These are phyloP conservation scores for Haplosporangium sp. DNA, from an alignment of 371 early-diverging fungal species.

Conservation along the genomic window DNA sequence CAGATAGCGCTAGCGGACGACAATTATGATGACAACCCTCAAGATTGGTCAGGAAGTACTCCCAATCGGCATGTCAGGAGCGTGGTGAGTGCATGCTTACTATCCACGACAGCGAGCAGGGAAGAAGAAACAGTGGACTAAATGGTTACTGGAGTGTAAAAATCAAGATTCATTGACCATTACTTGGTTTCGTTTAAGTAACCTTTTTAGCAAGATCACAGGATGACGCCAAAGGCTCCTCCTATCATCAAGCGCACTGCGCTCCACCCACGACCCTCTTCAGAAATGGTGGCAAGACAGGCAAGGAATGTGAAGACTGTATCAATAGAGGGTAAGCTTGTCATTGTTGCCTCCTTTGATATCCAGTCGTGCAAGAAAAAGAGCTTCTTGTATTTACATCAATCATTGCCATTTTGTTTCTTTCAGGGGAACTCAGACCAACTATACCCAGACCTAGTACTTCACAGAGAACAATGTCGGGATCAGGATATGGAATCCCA, in stretches of 20 bases:
- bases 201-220: conserved; percentile 7
- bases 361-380: not conserved
- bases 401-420: not conserved
- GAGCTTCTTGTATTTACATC: not conserved
- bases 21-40: conserved; percentile 15
- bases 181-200: not conserved
- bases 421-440: conserved; percentile 15
- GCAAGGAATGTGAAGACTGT: not conserved
- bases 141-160: too few species aligned
- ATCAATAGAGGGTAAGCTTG: conserved; percentile 25
- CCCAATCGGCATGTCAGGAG: conserved; percentile 16
- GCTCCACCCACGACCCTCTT: conserved; percentile 7
- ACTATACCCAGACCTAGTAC: conserved; percentile 3
- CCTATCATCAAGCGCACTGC: conserved; percentile 13
- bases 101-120: not conserved
- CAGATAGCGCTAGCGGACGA: conserved; percentile 7
- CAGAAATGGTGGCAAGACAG: not conserved
- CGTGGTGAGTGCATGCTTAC: conserved; percentile 1
- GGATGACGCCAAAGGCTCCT: conserved; percentile 17
- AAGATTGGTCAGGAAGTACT: conserved; percentile 19
- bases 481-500: conserved; percentile 1
- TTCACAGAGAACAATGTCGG: conserved; percentile 5
- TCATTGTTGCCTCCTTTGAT: not conserved
- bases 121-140: too few species aligned
- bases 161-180: too few species aligned